Base-by-base conservation (phyloP, 2,329 filamentous ascomycete species). In the Pseudogymnoascus sp. region DNA sequence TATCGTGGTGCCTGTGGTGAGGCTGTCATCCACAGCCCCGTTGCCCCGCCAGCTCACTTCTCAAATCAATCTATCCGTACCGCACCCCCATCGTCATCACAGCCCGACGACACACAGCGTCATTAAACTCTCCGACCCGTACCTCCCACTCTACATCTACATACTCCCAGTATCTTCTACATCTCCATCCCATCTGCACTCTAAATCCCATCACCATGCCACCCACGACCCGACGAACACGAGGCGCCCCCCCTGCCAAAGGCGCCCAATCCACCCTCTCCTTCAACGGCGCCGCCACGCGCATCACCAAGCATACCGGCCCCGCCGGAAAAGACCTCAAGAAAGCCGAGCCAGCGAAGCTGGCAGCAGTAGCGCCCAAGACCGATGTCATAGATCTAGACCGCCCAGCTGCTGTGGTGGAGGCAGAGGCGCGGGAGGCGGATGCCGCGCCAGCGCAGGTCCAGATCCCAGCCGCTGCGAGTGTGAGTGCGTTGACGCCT, bases 261-360 rank as follows among this genome's bases (percentile, higher is more conserved):
- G 72, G 77, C 66, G 68, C 74, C 52, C 74, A 76, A 63, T 83
- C 86, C 73, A 86, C 81, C n/a, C 81, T 88, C 68, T 82, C 84
- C 39, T 88, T 89, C 76, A 80, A 83, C 67, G 76, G 78, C 65
- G 77, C 79, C 65, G 77, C 78, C 38, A 77, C 76, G 66, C 79
- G 80, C 74, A 78, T 88, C 68, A 86, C 83, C 62, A 88, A 88
- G 73, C 76, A 77, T 41, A 74, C 73, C 10, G 33, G 37, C 3
- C 16, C 37, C 6, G 5, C 14, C 21, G 33, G 35, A 2, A 41
- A 61, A 6, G 35, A 35, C 55, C 55, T 59, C 55, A 35, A 38
- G 16, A 58, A 65, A 41, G 62, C 61, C 21, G 64, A 65, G 62
- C 38, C 59, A 33, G 31, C 61, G 31, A 19, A 31, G 23, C 19